These are phyloP conservation scores for Thecaphora frezii DNA, from an alignment of 1,284 basidiomycete species.

Conservation along the genomic window DNA sequence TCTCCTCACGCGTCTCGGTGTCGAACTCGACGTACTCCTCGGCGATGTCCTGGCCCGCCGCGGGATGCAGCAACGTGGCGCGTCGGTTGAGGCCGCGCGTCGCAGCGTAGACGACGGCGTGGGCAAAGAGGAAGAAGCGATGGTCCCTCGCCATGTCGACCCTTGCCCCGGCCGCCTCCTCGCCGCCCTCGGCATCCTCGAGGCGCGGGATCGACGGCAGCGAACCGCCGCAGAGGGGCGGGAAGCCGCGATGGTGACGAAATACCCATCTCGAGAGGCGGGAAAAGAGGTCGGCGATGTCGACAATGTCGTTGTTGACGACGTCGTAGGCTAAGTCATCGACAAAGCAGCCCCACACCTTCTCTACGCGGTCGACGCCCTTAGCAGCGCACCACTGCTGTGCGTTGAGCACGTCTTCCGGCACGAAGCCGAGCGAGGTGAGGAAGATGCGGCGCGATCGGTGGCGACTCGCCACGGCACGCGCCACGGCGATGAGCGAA, in stretches of 20 bases:
- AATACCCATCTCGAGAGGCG: not conserved
- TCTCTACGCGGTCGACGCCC: not conserved
- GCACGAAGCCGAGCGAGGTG: not conserved
- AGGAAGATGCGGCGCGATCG: not conserved
- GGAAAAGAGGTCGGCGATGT: conserved; percentile 2
- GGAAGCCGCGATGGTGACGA: not conserved
- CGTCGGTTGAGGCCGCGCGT: not conserved
- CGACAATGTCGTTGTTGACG: conserved; percentile 1
- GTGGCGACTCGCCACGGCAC: not conserved
- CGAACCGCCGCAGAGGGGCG: not conserved
- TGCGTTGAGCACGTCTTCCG: conserved; percentile 1
- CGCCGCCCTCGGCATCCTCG: not conserved
- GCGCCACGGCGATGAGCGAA: not conserved
- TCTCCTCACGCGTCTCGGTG: not conserved
- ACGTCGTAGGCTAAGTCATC: not conserved
- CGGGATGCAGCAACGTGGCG: not conserved
- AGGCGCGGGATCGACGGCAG: not conserved
- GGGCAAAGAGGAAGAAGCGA: conserved; percentile 1
- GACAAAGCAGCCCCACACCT: not conserved
- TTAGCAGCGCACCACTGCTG: not conserved
- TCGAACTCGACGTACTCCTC: not conserved
- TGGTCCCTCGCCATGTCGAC: not conserved
- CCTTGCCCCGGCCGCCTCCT: not conserved
- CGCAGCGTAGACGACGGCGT: conserved; percentile 1
- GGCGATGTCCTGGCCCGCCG: not conserved